Base-by-base conservation (phyloP, 805 yeast species). In the Kurtzmaniella cleridarum region DNA sequence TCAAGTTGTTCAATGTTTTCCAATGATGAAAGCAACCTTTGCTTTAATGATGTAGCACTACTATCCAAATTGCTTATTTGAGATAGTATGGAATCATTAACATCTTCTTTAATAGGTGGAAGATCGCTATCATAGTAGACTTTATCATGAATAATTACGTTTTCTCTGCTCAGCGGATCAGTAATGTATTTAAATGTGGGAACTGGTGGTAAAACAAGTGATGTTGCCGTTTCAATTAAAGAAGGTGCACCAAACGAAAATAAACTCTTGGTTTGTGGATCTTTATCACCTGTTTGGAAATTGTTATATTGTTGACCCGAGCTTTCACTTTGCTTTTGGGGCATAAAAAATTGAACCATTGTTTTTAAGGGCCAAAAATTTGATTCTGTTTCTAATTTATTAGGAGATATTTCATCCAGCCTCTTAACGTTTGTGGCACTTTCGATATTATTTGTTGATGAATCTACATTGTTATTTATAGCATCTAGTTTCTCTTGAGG, bases 121-220 rank as follows among this genome's bases (percentile, higher is more conserved):
- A 84, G 62, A 47, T 84, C 89, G 1, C 60, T 53, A 27, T 79
- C 86, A 10, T 60, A 54, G 54, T 91, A 91, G 0, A 84, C 60
- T 47, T 83, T 79, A 54, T 91, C 98, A 54, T 93, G 97, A 32
- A 91, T 64, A 17, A 91, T 83, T 1, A 80, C 76, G 40, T 76
- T 71, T 8, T 78, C 77, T 33, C 98, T 67, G 1, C 72, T 50
- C 0, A 59, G 58, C 0, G 96, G 96, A 47, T 87, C 77, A 17
- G 71, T 73, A 13, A 90, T 71, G 55, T 75, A 91, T 41, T 72
- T 73, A 37, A 71, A 56, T 0, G 84, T 66, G 0, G 98, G 97
- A 9, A 81, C 63, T 1, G 96, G 95, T 1, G 96, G 95, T 5
- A 84, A 60, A 5, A 91, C 61, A 1, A 86, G 78, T 4, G 83